These are phyloP conservation scores for Fusarium falciforme DNA, from an alignment of 2,329 filamentous ascomycete species.

Conservation along the genomic window DNA sequence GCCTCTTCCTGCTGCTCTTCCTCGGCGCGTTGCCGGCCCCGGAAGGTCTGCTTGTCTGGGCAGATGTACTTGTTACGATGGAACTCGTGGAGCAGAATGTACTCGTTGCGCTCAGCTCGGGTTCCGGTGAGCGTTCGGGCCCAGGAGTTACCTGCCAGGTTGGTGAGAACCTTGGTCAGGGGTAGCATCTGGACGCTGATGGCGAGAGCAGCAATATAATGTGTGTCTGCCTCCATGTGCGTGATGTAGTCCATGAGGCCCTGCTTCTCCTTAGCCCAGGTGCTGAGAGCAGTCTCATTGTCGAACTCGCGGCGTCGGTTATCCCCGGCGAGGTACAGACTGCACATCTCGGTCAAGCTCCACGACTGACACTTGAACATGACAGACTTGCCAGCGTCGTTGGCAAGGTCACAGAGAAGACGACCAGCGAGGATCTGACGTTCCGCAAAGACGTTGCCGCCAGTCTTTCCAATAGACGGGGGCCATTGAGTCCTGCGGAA, in stretches of 20 bases:
- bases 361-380: slow-evolving; percentile 99
- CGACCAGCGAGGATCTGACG: slow-evolving; percentile 89
- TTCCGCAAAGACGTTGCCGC: slow-evolving; percentile 92
- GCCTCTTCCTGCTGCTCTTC: slow-evolving; percentile 77
- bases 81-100: slow-evolving; percentile 98
- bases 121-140: slow-evolving; percentile 95
- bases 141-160: slow-evolving; percentile 98
- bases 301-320: slow-evolving; percentile 86
- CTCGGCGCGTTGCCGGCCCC: slow-evolving; percentile 76
- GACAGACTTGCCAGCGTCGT: slow-evolving; percentile 95
- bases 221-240: slow-evolving; percentile 95
- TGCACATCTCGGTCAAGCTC: slow-evolving; percentile 98
- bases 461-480: slow-evolving; percentile 83
- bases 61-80: slow-evolving; percentile 97
- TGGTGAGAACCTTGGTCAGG: slow-evolving; percentile 93
- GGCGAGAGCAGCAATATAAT: slow-evolving; percentile 92
- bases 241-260: slow-evolving; percentile 93
- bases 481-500: slow-evolving; percentile 89
- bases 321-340: slow-evolving; percentile 81
- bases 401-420: slow-evolving; percentile 91
- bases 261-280: slow-evolving; percentile 81
- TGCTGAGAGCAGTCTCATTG: slow-evolving; percentile 86
- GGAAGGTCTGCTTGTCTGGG: slow-evolving; percentile 91
- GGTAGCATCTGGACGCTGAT: slow-evolving; percentile 92
- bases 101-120: slow-evolving; percentile 96